Conservation (phyloP, 768 basidiomycete genomes). For the Pulveroboletus sp. region DNA sequence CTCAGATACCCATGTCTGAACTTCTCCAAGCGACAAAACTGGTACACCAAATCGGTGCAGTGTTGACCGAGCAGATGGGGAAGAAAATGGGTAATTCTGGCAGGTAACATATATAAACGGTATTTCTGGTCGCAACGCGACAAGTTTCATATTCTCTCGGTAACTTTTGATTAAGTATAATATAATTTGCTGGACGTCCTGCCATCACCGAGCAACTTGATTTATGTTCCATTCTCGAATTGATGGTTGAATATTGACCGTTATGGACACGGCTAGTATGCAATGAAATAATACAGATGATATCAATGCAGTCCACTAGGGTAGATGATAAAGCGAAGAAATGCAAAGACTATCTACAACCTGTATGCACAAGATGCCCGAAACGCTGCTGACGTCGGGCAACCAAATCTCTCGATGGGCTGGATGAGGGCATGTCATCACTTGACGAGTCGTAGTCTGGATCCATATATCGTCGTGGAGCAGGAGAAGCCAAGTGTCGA, state of each 20-base stretch:
- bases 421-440: slow-evolving; percentile 47
- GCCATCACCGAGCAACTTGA: neutral
- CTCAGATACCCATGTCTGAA: slow-evolving; percentile 50
- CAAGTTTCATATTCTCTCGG: too few relatives aligned
- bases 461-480: slow-evolving; percentile 38
- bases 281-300: slow-evolving; percentile 23
- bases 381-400: slow-evolving; percentile 39
- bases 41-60: slow-evolving; percentile 44
- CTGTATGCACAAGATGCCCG: slow-evolving; percentile 4
- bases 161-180: neutral
- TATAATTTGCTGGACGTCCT: neutral
- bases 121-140: too few relatives aligned
- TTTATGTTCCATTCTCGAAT: slow-evolving; percentile 4
- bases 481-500: slow-evolving; percentile 65
- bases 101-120: neutral
- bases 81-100: slow-evolving; percentile 29
- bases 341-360: slow-evolving; percentile 11
- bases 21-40: slow-evolving; percentile 45
- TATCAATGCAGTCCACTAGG: slow-evolving; percentile 9
- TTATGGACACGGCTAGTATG: slow-evolving; percentile 23
- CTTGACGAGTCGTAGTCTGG: slow-evolving; percentile 39
- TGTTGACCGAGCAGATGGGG: slow-evolving; percentile 45
- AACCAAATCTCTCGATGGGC: slow-evolving; percentile 47
- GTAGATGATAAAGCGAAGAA: slow-evolving; percentile 17
- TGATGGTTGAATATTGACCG: neutral